Evolutionary conservation across 371 early-diverging fungal genomes (phyloP), one percentile per base, ranked within the genome.

Genomic region (Lichtheimia ornata): DNA sequence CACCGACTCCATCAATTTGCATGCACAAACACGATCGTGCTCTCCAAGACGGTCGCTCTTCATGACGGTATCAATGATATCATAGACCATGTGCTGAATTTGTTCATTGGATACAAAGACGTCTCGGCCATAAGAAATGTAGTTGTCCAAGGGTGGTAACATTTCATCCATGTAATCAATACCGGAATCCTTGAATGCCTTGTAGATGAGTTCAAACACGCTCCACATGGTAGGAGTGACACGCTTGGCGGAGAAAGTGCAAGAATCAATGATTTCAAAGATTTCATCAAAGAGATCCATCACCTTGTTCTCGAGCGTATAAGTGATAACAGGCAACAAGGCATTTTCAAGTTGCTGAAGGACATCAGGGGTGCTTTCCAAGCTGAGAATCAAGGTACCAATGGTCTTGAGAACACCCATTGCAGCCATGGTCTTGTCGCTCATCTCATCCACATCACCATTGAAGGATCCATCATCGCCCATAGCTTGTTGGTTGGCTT

Each of bases 401-500:
- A 97, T 86, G n/a, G 96, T 95, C 70, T 93, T 94, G 18, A 97
- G 77, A 4, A 96, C 87, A 52, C 97, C 95, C 81, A 91, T 86
- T 12, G 96, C 94, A 0, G 95, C 91, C 86, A 91, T 85, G 2
- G 88, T 91, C 75, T 95, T 95, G 64, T 95, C 94, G 58, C 84
- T 84, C 35, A 81, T 71, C 51, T 88, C 92, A 50, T 90, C 85
- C 11, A 58, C 18, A 28, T 66, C 68, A 5, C 61, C 73, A 62
- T 56, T 67, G 27, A 78, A 69, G 9, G 81, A 63, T 9, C 62
- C 81, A 6, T 67, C 76, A 53, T 74, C 75, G 17, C 69, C 73
- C 9, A 67, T 71, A 47, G 62, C 69, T 20, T 71, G 62, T 15
- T 77, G 68, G 42, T 69, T 84, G 1, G 70, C 60, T 20, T 76